These are phyloP conservation scores for Geosmithia morbida DNA, from an alignment of 2,329 filamentous ascomycete species.

Conservation along the genomic window DNA sequence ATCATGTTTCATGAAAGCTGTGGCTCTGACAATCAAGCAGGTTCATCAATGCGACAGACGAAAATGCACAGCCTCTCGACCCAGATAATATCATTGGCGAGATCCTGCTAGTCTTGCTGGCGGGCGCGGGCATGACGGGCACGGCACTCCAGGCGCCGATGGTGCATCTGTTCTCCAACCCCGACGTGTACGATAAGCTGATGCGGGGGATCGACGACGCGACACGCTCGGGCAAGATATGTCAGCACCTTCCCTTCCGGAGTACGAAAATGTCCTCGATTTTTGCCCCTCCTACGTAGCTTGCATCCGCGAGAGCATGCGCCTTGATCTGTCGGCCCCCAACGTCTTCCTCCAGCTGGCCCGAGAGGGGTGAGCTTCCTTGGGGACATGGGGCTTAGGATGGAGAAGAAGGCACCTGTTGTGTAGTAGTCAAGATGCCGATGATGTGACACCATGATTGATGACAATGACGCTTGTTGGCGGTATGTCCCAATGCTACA, in stretches of 20 bases:
- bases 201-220: slow-evolving; percentile 29
- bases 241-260: slow-evolving; percentile 17
- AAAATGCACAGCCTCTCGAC: slow-evolving; percentile 27
- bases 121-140: slow-evolving; percentile 36
- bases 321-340: slow-evolving; percentile 32
- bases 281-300: slow-evolving; percentile 31
- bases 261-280: slow-evolving; percentile 24
- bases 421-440: too few relatives aligned
- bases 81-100: slow-evolving; percentile 38
- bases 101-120: slow-evolving; percentile 33
- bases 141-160: slow-evolving; percentile 34
- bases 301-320: slow-evolving; percentile 34
- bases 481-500: too few relatives aligned
- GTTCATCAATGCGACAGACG: slow-evolving; percentile 27
- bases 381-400: slow-evolving; percentile 22
- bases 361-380: slow-evolving; percentile 24
- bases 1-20: too few relatives aligned
- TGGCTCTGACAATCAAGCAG: too few relatives aligned
- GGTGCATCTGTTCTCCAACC: slow-evolving; percentile 21
- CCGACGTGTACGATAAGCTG: slow-evolving; percentile 25
- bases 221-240: slow-evolving; percentile 14
- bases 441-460: too few relatives aligned
- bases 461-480: too few relatives aligned
- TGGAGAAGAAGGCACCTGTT: slow-evolving; percentile 8
- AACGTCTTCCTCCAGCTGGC: slow-evolving; percentile 33